Percentiles rank a stretch among this genome's conserved stretches.
phyloP scores from a whole-genome alignment of 2,329 filamentous ascomycete genomes.

The Rhynchosporium secalis region DNA sequence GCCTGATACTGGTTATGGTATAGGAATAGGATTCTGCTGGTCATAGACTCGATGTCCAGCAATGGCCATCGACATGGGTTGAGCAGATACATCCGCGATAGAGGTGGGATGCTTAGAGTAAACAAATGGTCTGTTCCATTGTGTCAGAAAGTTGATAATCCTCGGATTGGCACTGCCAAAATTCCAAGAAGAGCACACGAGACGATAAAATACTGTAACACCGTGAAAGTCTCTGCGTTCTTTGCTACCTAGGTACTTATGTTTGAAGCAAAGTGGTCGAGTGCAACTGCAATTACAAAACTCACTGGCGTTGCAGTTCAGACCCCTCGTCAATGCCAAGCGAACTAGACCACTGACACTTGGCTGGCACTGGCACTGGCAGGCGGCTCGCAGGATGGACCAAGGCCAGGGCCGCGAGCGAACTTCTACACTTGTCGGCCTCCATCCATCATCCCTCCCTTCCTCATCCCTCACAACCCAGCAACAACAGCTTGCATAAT shows the following conservation, averaged over 20 bases:
- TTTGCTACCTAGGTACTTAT: too few relatives aligned
- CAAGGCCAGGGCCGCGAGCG: not conserved
- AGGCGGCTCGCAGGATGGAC: not conserved
- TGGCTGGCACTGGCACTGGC: not conserved
- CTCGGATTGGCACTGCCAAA: too few relatives aligned
- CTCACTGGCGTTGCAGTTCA: not conserved
- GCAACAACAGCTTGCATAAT: conserved; percentile 1
- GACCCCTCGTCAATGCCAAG: not conserved
- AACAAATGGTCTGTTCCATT: too few relatives aligned
- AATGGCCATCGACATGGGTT: too few relatives aligned
- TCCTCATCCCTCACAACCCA: not conserved
- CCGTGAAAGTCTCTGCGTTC: too few relatives aligned
- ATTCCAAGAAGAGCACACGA: too few relatives aligned
- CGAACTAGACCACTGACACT: not conserved
- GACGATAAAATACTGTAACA: too few relatives aligned
- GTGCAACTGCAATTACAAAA: not conserved
- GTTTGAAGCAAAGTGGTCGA: too few relatives aligned
- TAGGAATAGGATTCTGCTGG: not conserved
- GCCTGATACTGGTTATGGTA: not conserved
- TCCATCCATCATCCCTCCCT: not conserved
- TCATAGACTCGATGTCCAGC: not conserved
- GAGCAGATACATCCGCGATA: too few relatives aligned
- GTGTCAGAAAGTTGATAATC: too few relatives aligned
- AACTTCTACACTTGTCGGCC: not conserved
- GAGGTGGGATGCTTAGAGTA: too few relatives aligned